Evolutionary conservation across 495 filamentous ascomycete genomes (phyloP), one percentile per base, ranked within the genome.

Genomic region (Penicillium longicatenatum): DNA sequence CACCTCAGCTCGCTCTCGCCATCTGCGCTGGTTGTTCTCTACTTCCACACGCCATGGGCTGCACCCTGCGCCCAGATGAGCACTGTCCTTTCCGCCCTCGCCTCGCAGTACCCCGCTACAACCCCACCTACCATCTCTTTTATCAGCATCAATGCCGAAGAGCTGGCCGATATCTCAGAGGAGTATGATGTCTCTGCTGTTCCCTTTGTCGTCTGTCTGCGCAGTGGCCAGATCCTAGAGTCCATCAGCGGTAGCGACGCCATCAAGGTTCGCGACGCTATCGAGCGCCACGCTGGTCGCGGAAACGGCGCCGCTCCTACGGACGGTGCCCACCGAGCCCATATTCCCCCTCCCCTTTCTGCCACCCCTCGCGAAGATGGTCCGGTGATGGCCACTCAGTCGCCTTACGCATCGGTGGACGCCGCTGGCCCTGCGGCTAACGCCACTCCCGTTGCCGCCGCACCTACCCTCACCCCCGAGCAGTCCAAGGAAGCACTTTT

Each of bases 11-110:
- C 85, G 19, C 80, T 93, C 16, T 83, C 89, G 0, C 63, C 86
- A 5, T 79, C 85, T 6, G 81, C 88, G 11, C 83, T 96, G 35
- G 75, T 90, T 48, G 84, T 96, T 63, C 82, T 97, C 64, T 96
- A 92, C 70, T 98, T 98, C 78, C 87, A 97, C 74, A 89, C 95
- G 0, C 88, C 92, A 64, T 98, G 95, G 94, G 94, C 95, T n/a
- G 91, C 89, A 29, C 94, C 92, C 12, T 98, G 94, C 79, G 82
- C 88, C 52, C 92, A 96, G 74, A 97, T 97, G 92, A 82, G 84
- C 61, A 86, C 84, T n/a, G 88, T 97, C 54, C 86, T 99, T 55
- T 76, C 81, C 64, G 87, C 90, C 30, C 88, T 99, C 55, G 92
- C 93, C 53, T 82, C 84, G 59, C 88, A 92, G 61, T 93, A 94